A percentile compares a stretch with the other conserved stretches of the same genome.
phyloP scores from a whole-genome alignment of 306 rosid species.

The Castanea mollissima region DNA sequence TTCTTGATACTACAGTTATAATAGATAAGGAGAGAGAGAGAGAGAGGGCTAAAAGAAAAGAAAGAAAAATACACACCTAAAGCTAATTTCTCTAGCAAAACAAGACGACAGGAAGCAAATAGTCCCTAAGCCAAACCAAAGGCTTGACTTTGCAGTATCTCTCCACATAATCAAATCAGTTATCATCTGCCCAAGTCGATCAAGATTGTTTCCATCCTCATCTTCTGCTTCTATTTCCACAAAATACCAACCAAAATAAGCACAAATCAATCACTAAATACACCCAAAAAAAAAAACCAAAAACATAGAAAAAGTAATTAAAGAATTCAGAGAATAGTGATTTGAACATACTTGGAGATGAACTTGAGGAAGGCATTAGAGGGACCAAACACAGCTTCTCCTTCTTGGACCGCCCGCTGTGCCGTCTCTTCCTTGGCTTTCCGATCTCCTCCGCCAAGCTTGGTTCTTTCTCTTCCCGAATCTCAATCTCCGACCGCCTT shows the following conservation, averaged over 20 bases:
- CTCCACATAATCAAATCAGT: conserved; percentile 82
- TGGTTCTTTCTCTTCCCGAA: conserved; percentile 60
- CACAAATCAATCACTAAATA: not conserved
- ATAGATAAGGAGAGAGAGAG: not conserved
- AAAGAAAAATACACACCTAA: conserved; percentile 44
- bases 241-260: conserved; percentile 3
- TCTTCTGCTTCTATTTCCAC: conserved; percentile 41
- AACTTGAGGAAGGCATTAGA: conserved; percentile 42
- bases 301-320: too few species aligned
- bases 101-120: conserved; percentile 63
- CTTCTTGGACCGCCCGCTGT: conserved; percentile 51
- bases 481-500: conserved; percentile 57
- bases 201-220: conserved; percentile 48
- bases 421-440: conserved; percentile 51
- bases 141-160: conserved; percentile 67
- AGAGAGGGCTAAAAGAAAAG: not conserved
- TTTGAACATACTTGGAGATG: conserved; percentile 46
- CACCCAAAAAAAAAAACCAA: conserved; percentile 13
- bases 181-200: conserved; percentile 51
- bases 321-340: not conserved
- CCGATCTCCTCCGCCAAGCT: conserved; percentile 49
- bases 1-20: not conserved
- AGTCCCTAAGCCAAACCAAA: conserved; percentile 86
- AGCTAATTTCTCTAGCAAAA: conserved; percentile 56
- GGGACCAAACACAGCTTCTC: conserved; percentile 62